Base-by-base conservation (phyloP, 768 basidiomycete species). In the Mycena floridula region DNA sequence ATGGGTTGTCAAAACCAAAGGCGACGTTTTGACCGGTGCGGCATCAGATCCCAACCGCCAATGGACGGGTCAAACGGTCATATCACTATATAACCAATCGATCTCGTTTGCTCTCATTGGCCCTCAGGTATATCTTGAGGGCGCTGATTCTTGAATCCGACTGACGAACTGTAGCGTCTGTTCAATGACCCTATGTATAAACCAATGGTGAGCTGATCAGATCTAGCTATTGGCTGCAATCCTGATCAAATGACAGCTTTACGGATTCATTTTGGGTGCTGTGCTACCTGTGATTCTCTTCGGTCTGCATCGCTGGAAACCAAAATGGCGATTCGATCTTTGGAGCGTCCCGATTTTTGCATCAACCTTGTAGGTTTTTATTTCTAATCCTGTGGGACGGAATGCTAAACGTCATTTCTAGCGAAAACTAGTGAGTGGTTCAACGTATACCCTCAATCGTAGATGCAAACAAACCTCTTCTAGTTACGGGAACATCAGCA, bases 51-150 rank as follows among this genome's bases (percentile, higher is more conserved):
- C 57, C 3, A 58, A 58, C 43, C 45, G 51, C 22, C 57, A 58
- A 37, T 58, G 57, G 57, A 58, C 57, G 56, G 57, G 57, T 24
- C 54, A 56, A 53, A 54, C 44, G 1, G 51, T 58, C 5, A 58
- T 58, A 12, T 56, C 57, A 1, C 49, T 58, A 15, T 52, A 58
- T 48, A 58, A 58, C 43, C 57, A 58, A 36, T 51, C 54, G 21
- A 58, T 58, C 11, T 42, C 57, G 0, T 58, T 58, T 36, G 57
- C 47, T 5, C 51, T 58, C 11, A 52, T 58, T 11, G 57, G 57
- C 8, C 57, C 57, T 0, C 49, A 51, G 48, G n/a, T n/a, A n/a
- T n/a, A n/a, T n/a, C n/a, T n/a, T n/a, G n/a, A n/a, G n/a, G n/a
- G n/a, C n/a, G n/a, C n/a, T n/a, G n/a, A n/a, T n/a, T n/a, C n/a